Conservation (phyloP, 2,329 filamentous ascomycete species). For the Periconia macrospinosa region DNA sequence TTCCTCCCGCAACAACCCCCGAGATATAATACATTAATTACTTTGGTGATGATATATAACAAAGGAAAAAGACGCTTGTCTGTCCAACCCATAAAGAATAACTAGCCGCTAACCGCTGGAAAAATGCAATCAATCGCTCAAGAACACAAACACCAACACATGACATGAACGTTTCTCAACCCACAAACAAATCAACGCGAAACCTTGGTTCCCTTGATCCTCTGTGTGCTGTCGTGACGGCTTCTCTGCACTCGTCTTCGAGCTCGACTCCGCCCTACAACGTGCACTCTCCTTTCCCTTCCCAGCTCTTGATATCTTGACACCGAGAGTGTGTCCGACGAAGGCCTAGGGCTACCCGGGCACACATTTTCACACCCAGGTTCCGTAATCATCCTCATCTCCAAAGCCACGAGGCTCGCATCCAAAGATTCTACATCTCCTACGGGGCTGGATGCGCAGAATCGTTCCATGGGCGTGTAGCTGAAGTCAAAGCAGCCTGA, state of each 20-base stretch:
- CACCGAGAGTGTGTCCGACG: constrained; percentile 33
- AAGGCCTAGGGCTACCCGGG: constrained; percentile 29
- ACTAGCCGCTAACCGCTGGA: neutral
- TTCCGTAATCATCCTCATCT: constrained; percentile 19
- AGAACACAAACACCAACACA: neutral
- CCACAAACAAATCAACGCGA: neutral
- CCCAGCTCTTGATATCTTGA: constrained; percentile 16
- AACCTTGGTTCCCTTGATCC: constrained; percentile 1
- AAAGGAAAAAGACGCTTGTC: neutral
- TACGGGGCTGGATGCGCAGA: constrained; percentile 20
- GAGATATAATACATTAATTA: neutral
- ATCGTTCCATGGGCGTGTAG: constrained; percentile 28
- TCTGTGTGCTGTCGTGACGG: constrained; percentile 16
- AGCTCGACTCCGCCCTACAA: constrained; percentile 15
- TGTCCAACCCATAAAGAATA: neutral
- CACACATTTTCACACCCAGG: constrained; percentile 15
- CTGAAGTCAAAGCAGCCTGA: constrained; percentile 35
- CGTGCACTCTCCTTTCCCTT: constrained; percentile 14
- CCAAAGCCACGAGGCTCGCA: constrained; percentile 20
- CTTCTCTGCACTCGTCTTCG: constrained; percentile 25
- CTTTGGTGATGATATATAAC: neutral
- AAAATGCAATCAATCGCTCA: neutral
- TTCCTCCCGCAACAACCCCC: neutral
- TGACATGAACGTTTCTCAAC: neutral
- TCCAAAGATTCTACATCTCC: constrained; percentile 16